Evolutionary conservation across 1,284 basidiomycete species (phyloP).

Genomic region (Fomes fomentarius): DNA sequence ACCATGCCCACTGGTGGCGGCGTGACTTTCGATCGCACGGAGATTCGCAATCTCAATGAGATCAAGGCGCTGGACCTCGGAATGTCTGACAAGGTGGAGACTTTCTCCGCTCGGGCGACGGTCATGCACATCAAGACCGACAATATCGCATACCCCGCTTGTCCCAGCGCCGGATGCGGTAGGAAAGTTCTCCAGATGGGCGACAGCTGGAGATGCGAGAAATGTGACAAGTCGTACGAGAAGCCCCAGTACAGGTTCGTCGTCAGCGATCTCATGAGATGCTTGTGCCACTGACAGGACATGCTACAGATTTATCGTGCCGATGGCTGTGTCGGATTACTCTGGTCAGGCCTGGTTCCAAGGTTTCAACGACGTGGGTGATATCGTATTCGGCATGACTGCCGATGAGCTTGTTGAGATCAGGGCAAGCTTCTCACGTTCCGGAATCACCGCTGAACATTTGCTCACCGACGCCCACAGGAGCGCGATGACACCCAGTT

Average conservation of each 20-base stretch:
- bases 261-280: background rate
- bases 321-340: slow-evolving; percentile 88
- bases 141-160: slow-evolving; percentile 90
- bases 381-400: slow-evolving; percentile 75
- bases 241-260: slow-evolving; percentile 84
- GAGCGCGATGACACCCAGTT: slow-evolving; percentile 70
- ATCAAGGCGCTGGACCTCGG: slow-evolving; percentile 84
- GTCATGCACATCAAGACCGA: slow-evolving; percentile 91
- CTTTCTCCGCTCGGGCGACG: slow-evolving; percentile 84
- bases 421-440: slow-evolving; percentile 49
- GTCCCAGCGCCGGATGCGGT: slow-evolving; percentile 80
- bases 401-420: slow-evolving; percentile 83
- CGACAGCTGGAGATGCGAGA: slow-evolving; percentile 90
- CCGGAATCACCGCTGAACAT: background rate
- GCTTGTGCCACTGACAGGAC: background rate
- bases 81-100: slow-evolving; percentile 79
- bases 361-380: slow-evolving; percentile 94
- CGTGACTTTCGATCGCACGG: slow-evolving; percentile 64
- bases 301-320: slow-evolving; percentile 76
- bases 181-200: slow-evolving; percentile 87
- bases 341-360: slow-evolving; percentile 92
- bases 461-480: slow-evolving; percentile 39
- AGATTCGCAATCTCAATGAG: slow-evolving; percentile 79
- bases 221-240: slow-evolving; percentile 80
- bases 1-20: slow-evolving; percentile 41